Evolutionary conservation across 768 basidiomycete species (phyloP), one percentile per base, ranked within the genome.

Genomic region (Coprinopsis marcescibilis): DNA sequence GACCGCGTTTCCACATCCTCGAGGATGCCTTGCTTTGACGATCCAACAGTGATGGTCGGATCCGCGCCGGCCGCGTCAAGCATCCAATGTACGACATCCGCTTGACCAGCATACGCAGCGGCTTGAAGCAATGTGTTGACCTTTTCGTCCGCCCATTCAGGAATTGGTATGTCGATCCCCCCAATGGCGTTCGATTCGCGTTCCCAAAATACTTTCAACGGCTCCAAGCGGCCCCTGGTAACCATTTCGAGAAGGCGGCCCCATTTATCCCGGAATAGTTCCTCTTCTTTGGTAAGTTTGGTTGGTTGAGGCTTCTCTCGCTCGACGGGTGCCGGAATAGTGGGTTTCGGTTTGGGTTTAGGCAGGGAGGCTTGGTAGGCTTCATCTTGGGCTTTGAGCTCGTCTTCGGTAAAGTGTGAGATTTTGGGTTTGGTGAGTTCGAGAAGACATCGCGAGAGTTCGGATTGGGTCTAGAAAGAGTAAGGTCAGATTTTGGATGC

Each of bases 321-420:
- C 13, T 66, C 65, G 1, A 63, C 45, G 3, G 70, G 54, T 0
- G 67, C 53, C 3, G 69, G 59, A 23, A 30, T 50, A 1, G 68
- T 48, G 10, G 80, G 78, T 7, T 60, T 62, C 1, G 71, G 67
- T 59, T 78, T 90, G 1, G 89, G 82, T 60, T 89, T 89, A 2
- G 91, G 92, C 11, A 95, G 76, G 0, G 92, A 92, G 1, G 89
- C 84, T 17, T 95, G 76, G 60, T 89, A 92, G 0, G 83, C 86
- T 54, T 93, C 89, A 60, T 99, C 96, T 55, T 92, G 87, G 7
- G 75, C 83, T 20, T 76, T 80, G 17, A 99, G 80, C 1, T 76
- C 83, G 4, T 89, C 87, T 60, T 92, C 89, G 0, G 93, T 89
- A 19, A 94, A 70, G 55, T 90, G 85, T 0, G 95, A 85, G 2